Evolutionary conservation across 108 stramenopile species (phyloP).

Genomic region (Fragilaria crotonensis): DNA sequence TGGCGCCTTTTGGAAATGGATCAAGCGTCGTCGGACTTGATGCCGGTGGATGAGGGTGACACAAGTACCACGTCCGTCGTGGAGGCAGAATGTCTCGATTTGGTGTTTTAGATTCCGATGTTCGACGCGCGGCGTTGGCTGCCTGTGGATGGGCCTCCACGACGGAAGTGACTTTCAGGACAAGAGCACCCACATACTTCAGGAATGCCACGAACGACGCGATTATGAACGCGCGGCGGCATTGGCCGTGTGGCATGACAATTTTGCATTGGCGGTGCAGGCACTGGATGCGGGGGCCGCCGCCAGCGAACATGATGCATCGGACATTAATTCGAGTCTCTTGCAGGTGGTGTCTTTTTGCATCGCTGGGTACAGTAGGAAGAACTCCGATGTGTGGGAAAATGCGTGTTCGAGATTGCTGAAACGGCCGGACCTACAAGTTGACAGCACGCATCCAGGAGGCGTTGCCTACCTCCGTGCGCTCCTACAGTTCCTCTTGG

Average conservation of each 20-base stretch:
- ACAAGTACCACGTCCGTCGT: too few species aligned
- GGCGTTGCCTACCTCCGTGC: constrained; percentile 59
- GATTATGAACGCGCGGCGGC: constrained; percentile 71
- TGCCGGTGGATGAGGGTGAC: too few species aligned
- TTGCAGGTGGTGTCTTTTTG: constrained; percentile 67
- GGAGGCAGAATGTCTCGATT: too few species aligned
- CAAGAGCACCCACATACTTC: too few species aligned
- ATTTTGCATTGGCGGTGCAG: constrained; percentile 60
- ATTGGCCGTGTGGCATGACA: constrained; percentile 70
- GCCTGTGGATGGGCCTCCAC: constrained; percentile 53
- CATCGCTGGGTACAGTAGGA: constrained; percentile 59
- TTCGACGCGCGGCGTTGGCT: constrained; percentile 33
- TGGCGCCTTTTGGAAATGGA: constrained; percentile 37
- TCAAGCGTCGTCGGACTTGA: too few species aligned
- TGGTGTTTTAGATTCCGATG: too few species aligned
- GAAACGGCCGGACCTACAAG: constrained; percentile 21
- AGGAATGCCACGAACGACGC: constrained; percentile 38
- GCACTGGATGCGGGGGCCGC: constrained; percentile 45
- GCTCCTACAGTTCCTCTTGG: constrained; percentile 49
- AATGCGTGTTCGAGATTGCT: constrained; percentile 58
- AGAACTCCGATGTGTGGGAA: constrained; percentile 44
- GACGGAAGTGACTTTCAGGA: too few species aligned
- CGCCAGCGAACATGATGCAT: too few species aligned
- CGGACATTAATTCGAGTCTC: constrained; percentile 49
- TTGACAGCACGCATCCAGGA: constrained; percentile 9